Percentiles rank a stretch among this genome's conserved stretches.
These are phyloP conservation scores for Thielaviopsis musarum DNA, from an alignment of 2,329 filamentous ascomycete genomes.

Conservation along the genomic window DNA sequence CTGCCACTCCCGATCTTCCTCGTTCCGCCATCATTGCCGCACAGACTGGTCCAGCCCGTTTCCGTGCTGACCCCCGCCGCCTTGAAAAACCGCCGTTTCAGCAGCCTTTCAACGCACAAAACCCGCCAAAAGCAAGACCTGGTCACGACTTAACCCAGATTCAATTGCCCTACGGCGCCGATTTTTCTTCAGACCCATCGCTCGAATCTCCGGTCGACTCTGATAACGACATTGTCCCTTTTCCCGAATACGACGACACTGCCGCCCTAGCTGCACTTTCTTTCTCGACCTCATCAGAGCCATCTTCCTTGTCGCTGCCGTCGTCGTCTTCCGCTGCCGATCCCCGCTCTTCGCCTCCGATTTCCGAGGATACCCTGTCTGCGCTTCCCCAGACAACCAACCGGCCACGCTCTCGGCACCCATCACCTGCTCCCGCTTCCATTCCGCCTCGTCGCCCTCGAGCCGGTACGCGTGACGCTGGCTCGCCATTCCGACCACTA, in stretches of 20 bases:
- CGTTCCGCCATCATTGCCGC: conserved; percentile 14
- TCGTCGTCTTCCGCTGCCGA: conserved; percentile 5
- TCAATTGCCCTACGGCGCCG: conserved; percentile 11
- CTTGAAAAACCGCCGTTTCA: conserved; percentile 12
- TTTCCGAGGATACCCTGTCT: conserved; percentile 8
- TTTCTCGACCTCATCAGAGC: conserved; percentile 6
- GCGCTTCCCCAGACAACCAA: conserved; percentile 4
- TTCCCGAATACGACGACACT: conserved; percentile 12
- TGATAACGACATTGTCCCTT: conserved; percentile 10
- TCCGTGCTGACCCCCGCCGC: conserved; percentile 12
- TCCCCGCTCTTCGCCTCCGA: conserved; percentile 10
- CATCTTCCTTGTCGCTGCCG: neutral
- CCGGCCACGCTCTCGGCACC: conserved; percentile 10
- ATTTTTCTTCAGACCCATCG: conserved; percentile 6
- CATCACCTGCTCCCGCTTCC: conserved; percentile 9
- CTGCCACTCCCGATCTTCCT: conserved; percentile 9
- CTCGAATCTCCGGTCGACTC: neutral
- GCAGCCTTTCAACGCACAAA: conserved; percentile 10
- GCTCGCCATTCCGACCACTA: conserved; percentile 10
- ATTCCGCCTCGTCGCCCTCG: conserved; percentile 10
- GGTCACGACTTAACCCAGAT: conserved; percentile 6
- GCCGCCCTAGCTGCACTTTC: conserved; percentile 5
- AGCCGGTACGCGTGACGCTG: conserved; percentile 12
- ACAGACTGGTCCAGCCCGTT: conserved; percentile 13
- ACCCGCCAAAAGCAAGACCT: conserved; percentile 6